These are phyloP conservation scores for Corylus americana DNA, from an alignment of 306 rosid genomes.

Conservation along the genomic window DNA sequence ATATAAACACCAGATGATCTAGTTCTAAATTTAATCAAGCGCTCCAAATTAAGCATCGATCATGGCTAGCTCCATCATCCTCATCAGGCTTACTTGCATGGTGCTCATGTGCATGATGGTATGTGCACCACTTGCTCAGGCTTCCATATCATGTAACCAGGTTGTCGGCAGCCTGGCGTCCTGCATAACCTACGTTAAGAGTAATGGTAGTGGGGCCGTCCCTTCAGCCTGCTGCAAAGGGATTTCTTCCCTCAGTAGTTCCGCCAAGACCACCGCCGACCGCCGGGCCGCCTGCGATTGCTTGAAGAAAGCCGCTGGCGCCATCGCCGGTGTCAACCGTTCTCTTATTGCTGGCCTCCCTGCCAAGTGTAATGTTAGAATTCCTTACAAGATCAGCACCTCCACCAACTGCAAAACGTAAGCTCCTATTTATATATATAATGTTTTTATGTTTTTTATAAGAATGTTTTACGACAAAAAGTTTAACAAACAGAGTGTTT, in stretches of 20 bases:
- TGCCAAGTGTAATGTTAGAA: slow-evolving; percentile 25
- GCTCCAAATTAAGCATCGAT: too few relatives aligned
- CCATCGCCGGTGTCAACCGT: background rate
- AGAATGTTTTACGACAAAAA: too few relatives aligned
- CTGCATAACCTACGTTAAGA: slow-evolving; percentile 12
- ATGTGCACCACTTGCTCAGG: slow-evolving; percentile 1
- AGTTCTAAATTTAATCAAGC: too few relatives aligned
- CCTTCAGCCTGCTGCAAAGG: slow-evolving; percentile 49
- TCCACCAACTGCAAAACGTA: slow-evolving; percentile 34
- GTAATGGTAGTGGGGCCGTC: slow-evolving; percentile 20
- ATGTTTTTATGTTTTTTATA: too few relatives aligned
- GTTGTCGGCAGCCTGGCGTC: slow-evolving; percentile 10
- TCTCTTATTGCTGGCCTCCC: slow-evolving; percentile 50
- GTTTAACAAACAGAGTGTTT: background rate
- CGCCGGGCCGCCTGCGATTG: slow-evolving; percentile 56
- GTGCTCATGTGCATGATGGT: slow-evolving; percentile 19
- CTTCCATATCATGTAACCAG: slow-evolving; percentile 24
- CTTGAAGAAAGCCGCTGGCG: slow-evolving; percentile 37
- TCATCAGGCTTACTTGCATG: slow-evolving; percentile 15
- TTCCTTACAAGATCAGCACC: slow-evolving; percentile 43
- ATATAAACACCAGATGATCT: background rate
- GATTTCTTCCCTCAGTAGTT: slow-evolving; percentile 21
- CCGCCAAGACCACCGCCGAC: slow-evolving; percentile 51
- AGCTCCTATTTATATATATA: background rate
- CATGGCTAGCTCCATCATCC: slow-evolving; percentile 19